Conservation (phyloP, 2,329 filamentous ascomycete genomes). For the Aspergillus oerlinghausenensis region DNA sequence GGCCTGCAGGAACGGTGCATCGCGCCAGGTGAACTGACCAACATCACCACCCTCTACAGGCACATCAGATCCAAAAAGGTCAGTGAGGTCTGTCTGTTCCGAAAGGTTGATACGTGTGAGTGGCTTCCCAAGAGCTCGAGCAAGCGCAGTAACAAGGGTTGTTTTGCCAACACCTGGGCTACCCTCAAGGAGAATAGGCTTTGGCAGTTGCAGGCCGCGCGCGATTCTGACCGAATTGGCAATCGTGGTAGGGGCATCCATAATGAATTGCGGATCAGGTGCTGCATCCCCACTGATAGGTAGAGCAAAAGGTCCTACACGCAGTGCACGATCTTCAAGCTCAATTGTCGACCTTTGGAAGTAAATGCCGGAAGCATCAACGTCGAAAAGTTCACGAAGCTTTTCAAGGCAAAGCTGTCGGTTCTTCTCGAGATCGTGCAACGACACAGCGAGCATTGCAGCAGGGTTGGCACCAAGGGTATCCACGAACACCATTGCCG, state of each 20-base stretch:
- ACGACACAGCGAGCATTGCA: constrained; percentile 70
- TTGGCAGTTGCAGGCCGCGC: constrained; percentile 79
- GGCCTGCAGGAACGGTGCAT: constrained; percentile 89
- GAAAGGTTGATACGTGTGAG: constrained; percentile 94
- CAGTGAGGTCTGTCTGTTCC: constrained; percentile 96
- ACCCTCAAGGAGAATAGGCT: constrained; percentile 90
- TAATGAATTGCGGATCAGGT: constrained; percentile 63
- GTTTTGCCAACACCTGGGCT: constrained; percentile 99
- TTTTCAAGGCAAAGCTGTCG: constrained; percentile 68
- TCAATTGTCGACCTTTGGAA: constrained; percentile 56
- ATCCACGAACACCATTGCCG: constrained; percentile 92
- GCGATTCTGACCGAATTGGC: constrained; percentile 87
- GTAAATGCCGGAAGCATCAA: constrained; percentile 64
- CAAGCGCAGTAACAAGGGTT: constrained; percentile 80
- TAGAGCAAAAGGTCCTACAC: constrained; percentile 72
- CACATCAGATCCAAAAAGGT: constrained; percentile 93
- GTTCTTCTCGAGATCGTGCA: constrained; percentile 65
- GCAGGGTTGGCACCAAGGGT: constrained; percentile 93
- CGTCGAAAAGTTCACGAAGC: constrained; percentile 61
- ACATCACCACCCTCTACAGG: constrained; percentile 88
- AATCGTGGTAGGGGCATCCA: constrained; percentile 84
- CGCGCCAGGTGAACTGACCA: constrained; percentile 90
- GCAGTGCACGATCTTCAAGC: constrained; percentile 52
- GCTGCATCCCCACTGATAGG: constrained; percentile 47
- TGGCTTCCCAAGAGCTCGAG: constrained; percentile 71